These are phyloP conservation scores for Leccinum ochraceum DNA, from an alignment of 768 basidiomycete species.

Conservation along the genomic window DNA sequence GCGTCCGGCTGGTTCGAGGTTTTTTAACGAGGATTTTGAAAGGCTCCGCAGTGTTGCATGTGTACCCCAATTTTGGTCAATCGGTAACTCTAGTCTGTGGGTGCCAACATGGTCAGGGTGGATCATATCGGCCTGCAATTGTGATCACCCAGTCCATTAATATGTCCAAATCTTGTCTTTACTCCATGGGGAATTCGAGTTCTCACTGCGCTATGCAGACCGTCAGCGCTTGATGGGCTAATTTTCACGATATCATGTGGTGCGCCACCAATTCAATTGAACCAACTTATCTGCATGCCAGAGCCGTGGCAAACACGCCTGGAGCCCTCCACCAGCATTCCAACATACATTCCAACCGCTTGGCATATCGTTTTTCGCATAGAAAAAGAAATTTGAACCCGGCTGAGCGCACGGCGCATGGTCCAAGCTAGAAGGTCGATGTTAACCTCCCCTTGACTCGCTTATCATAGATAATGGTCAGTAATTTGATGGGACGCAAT, in stretches of 20 bases:
- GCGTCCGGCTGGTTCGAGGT: too few species aligned
- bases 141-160: neutral
- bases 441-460: neutral
- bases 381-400: neutral
- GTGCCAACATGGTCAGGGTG: neutral
- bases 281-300: neutral
- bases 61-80: too few species aligned
- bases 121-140: neutral
- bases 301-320: neutral
- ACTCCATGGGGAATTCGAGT: neutral
- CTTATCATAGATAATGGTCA: neutral
- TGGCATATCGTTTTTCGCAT: neutral
- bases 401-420: neutral
- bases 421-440: neutral
- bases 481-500: neutral
- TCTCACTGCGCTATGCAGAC: neutral
- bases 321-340: neutral
- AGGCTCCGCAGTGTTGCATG: too few species aligned
- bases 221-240: neutral
- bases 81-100: too few species aligned
- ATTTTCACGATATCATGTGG: neutral
- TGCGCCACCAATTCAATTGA: neutral
- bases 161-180: neutral
- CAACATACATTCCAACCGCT: neutral
- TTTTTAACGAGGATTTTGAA: too few species aligned